These are phyloP conservation scores for Pythium vanterpoolii DNA, from an alignment of 352 stramenopile species.

Conservation along the genomic window DNA sequence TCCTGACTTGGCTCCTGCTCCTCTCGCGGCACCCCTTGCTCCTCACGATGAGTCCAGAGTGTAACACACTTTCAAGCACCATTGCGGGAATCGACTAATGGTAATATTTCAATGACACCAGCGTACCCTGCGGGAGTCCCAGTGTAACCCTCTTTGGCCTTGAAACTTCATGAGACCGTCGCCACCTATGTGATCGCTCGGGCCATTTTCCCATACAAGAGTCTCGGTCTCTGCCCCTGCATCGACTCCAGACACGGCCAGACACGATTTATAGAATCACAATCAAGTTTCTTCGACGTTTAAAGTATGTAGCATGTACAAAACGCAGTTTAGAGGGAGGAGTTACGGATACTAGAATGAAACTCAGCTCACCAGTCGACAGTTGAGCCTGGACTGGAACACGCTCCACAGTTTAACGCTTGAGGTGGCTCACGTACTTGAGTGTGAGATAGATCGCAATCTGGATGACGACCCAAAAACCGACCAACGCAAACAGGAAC, in stretches of 20 bases:
- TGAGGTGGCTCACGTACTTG: constrained; percentile 69
- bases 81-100: background rate
- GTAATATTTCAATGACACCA: constrained; percentile 2
- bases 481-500: constrained; percentile 42
- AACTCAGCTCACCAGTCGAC: background rate
- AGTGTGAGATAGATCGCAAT: constrained; percentile 55
- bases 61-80: background rate
- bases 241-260: too few relatives aligned
- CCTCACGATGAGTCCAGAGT: background rate
- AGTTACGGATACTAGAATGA: background rate
- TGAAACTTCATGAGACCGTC: background rate
- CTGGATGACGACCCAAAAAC: constrained; percentile 58
- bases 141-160: constrained; percentile 1
- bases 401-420: constrained; percentile 33
- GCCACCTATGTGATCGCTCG: background rate
- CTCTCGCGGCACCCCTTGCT: background rate
- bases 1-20: background rate
- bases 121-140: background rate
- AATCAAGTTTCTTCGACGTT: background rate
- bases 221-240: too few relatives aligned
- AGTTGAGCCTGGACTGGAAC: too few relatives aligned
- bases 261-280: background rate
- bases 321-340: too few relatives aligned
- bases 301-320: background rate
- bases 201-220: background rate